A percentile compares a stretch with the other conserved stretches of the same genome.
These are phyloP conservation scores for Camillea tinctor DNA, from an alignment of 2,329 filamentous ascomycete species.

Conservation along the genomic window DNA sequence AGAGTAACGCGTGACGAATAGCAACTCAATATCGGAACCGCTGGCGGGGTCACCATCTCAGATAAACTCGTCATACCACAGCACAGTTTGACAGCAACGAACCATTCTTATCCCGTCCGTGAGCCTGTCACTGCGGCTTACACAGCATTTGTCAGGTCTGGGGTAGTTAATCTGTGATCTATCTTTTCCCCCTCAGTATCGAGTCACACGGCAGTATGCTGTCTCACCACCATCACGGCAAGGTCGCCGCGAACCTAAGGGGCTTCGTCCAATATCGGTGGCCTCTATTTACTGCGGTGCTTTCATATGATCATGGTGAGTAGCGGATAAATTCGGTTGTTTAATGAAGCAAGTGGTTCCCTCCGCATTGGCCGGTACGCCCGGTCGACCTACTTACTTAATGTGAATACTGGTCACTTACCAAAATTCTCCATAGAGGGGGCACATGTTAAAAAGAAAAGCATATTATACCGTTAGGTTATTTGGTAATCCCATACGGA, in stretches of 20 bases:
- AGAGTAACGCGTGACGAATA: neutral
- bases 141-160: slow-evolving; percentile 1
- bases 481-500: too few species aligned
- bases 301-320: neutral
- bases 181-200: neutral
- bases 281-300: neutral
- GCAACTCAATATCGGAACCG: neutral
- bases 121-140: neutral
- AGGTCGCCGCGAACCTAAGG: neutral
- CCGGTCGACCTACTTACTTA: neutral
- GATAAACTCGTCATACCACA: neutral
- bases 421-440: neutral
- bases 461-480: too few species aligned
- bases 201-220: neutral
- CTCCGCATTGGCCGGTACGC: neutral
- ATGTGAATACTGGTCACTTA: neutral
- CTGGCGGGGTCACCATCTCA: neutral
- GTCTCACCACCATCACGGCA: neutral
- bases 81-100: neutral
- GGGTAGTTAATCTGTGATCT: neutral
- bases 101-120: neutral
- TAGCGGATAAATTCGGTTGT: neutral
- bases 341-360: neutral
- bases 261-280: neutral
- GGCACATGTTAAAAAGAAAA: neutral